Percentiles rank a stretch among this genome's conserved stretches.
phyloP scores from a whole-genome alignment of 202 grass and related monocot genomes.

The Setaria italica region DNA sequence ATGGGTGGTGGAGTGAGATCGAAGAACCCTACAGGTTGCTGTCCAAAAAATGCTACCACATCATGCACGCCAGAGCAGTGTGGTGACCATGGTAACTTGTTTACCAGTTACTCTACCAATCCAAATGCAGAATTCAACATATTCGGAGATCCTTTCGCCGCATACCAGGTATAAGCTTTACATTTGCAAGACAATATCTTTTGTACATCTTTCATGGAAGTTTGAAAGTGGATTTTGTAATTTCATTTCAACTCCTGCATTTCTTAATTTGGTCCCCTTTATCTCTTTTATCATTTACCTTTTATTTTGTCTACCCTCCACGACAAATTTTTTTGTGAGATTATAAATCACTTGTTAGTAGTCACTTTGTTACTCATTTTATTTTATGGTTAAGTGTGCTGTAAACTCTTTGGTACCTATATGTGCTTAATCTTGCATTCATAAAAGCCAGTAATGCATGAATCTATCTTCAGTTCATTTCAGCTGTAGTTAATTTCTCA shows the following conservation, averaged over 20 bases:
- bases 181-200: not conserved
- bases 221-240: conserved; percentile 24
- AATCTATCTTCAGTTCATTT: conserved; percentile 5
- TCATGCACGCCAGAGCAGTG: conserved; percentile 58
- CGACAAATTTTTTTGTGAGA: too few relatives aligned
- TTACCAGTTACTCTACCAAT: conserved; percentile 70
- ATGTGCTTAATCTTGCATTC: not conserved
- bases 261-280: not conserved
- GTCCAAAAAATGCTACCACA: conserved; percentile 51
- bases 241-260: not conserved
- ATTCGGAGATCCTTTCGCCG: conserved; percentile 80
- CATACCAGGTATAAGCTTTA: conserved; percentile 66
- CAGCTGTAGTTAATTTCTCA: too few relatives aligned
- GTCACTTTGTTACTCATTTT: not conserved
- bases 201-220: conserved; percentile 18
- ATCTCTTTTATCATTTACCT: too few relatives aligned
- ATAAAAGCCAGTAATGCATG: not conserved
- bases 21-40: conserved; percentile 79
- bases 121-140: conserved; percentile 91
- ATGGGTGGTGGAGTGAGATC: conserved; percentile 85
- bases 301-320: too few relatives aligned
- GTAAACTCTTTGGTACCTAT: not conserved
- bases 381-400: not conserved
- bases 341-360: not conserved
- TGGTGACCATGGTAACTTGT: conserved; percentile 74